Evolutionary conservation across 2,329 filamentous ascomycete species (phyloP).

Genomic region (Scytalidium lignicola): DNA sequence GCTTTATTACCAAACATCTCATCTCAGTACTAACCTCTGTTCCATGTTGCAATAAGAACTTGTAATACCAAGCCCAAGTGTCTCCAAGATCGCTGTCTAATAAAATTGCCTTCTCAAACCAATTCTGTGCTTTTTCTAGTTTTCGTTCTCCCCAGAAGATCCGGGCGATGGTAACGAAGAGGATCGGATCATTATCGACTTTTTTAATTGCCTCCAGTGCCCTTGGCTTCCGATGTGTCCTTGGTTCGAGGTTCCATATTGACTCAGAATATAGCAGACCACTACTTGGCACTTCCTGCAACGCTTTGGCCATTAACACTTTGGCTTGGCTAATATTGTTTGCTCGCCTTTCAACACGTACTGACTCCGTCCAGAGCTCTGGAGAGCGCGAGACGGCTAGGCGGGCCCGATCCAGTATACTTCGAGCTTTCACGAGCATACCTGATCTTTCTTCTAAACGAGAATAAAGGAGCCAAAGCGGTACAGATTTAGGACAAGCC

Average conservation of each 20-base stretch:
- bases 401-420: slow-evolving; percentile 85
- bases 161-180: slow-evolving; percentile 87
- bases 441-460: slow-evolving; percentile 83
- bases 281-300: slow-evolving; percentile 84
- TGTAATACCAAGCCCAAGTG: slow-evolving; percentile 97
- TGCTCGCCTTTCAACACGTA: slow-evolving; percentile 84
- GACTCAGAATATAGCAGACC: slow-evolving; percentile 90
- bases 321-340: slow-evolving; percentile 81
- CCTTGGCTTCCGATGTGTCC: slow-evolving; percentile 87
- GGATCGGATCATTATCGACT: slow-evolving; percentile 82
- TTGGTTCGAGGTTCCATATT: slow-evolving; percentile 88
- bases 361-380: slow-evolving; percentile 87
- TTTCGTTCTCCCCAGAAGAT: slow-evolving; percentile 95
- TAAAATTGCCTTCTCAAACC: slow-evolving; percentile 95
- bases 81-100: slow-evolving; percentile 84
- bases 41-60: slow-evolving; percentile 87
- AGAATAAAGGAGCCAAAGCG: slow-evolving; percentile 84
- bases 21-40: slow-evolving; percentile 52
- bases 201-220: slow-evolving; percentile 95
- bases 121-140: slow-evolving; percentile 89
- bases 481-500: slow-evolving; percentile 75
- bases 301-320: slow-evolving; percentile 85
- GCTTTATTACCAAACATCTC: background rate
- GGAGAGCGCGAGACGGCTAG: slow-evolving; percentile 81
- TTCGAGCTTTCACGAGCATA: slow-evolving; percentile 84